These are phyloP conservation scores for Penstemon davidsonii DNA, from an alignment of 257 asterid species.

Conservation along the genomic window DNA sequence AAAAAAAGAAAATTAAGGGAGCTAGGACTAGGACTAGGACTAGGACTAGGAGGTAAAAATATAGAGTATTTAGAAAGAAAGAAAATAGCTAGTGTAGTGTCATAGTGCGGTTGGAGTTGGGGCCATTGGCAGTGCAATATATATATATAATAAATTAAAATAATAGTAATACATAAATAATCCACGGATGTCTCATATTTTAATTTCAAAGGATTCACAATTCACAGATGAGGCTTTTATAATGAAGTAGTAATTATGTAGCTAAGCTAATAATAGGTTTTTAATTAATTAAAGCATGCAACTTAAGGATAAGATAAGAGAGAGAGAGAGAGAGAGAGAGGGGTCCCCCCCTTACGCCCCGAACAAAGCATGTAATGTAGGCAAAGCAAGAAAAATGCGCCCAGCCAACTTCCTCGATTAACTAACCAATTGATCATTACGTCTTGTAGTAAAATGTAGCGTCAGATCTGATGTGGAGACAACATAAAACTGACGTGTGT, in stretches of 20 bases:
- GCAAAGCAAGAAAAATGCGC: slow-evolving; percentile 4
- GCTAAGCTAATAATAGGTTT: too few relatives aligned
- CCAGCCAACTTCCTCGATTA: slow-evolving; percentile 6
- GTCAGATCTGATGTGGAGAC: slow-evolving; percentile 59
- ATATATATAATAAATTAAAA: too few relatives aligned
- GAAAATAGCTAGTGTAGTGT: too few relatives aligned
- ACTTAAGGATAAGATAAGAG: background rate
- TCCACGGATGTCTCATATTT: background rate
- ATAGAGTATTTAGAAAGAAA: too few relatives aligned
- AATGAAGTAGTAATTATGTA: too few relatives aligned
- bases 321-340: background rate
- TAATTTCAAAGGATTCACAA: slow-evolving; percentile 23
- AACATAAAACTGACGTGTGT: slow-evolving; percentile 47
- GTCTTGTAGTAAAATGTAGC: slow-evolving; percentile 25
- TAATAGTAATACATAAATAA: too few relatives aligned
- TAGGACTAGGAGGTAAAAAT: too few relatives aligned
- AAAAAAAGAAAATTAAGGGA: too few relatives aligned
- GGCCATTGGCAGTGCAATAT: too few relatives aligned
- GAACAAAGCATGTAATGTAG: slow-evolving; percentile 4
- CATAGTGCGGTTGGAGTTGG: too few relatives aligned
- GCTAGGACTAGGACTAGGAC: too few relatives aligned
- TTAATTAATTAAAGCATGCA: background rate
- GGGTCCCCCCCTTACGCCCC: background rate
- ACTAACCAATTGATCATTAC: slow-evolving; percentile 15
- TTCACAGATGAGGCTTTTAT: too few relatives aligned